A percentile compares a stretch with the other conserved stretches of the same genome.
phyloP scores from a whole-genome alignment of 2,329 filamentous ascomycete species.

The Penicillium sp. region DNA sequence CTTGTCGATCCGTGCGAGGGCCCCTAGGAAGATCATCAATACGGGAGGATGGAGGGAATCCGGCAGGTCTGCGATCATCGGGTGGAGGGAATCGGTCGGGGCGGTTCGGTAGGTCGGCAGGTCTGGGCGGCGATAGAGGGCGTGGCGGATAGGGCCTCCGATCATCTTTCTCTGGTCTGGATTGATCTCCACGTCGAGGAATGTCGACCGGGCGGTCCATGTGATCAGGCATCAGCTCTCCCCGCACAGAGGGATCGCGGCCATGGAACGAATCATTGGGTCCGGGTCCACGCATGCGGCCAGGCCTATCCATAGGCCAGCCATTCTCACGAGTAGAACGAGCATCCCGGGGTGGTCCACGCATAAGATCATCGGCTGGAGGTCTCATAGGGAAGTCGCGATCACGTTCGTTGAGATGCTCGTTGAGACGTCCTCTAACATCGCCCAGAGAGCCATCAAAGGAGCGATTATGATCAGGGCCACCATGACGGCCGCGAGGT shows the following conservation, averaged over 20 bases:
- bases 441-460: slow-evolving; percentile 37
- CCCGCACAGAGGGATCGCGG: slow-evolving; percentile 31
- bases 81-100: slow-evolving; percentile 37
- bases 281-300: slow-evolving; percentile 31
- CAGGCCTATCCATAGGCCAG: slow-evolving; percentile 36
- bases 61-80: slow-evolving; percentile 36
- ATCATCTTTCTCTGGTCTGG: slow-evolving; percentile 34
- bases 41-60: slow-evolving; percentile 27
- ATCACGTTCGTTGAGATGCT: slow-evolving; percentile 36
- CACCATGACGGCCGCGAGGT: slow-evolving; percentile 37
- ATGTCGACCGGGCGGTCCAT: slow-evolving; percentile 30
- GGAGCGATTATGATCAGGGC: slow-evolving; percentile 36
- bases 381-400: slow-evolving; percentile 36
- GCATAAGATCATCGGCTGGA: slow-evolving; percentile 41
- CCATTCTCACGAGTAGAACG: slow-evolving; percentile 38
- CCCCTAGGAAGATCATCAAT: slow-evolving; percentile 53
- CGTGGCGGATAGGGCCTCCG: slow-evolving; percentile 29
- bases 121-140: slow-evolving; percentile 27
- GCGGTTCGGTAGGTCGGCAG: slow-evolving; percentile 32
- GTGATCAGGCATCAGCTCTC: slow-evolving; percentile 35
- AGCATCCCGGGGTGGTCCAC: slow-evolving; percentile 35
- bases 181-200: slow-evolving; percentile 31
- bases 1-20: slow-evolving; percentile 47
- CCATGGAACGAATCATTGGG: slow-evolving; percentile 31
- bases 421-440: slow-evolving; percentile 31